phyloP scores from a whole-genome alignment of 148 eudicot genomes.

The Fallopia convolvulus region DNA sequence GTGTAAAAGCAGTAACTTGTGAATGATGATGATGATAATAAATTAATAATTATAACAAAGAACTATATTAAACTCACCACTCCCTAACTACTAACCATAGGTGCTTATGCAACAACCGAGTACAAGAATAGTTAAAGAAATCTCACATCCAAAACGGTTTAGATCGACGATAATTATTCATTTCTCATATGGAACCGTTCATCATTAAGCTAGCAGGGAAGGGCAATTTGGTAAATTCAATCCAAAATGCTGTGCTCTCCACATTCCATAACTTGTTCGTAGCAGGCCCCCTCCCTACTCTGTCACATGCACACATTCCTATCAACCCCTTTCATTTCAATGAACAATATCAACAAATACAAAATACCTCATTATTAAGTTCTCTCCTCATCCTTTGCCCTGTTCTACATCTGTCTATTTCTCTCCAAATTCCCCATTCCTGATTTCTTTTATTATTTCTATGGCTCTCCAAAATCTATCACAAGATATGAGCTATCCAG shows the following conservation, averaged over 20 bases:
- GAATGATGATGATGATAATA: neutral
- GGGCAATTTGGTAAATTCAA: neutral
- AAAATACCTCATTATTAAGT: neutral
- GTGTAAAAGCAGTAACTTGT: neutral
- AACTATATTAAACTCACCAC: neutral
- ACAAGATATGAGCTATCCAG: neutral
- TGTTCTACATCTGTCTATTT: neutral
- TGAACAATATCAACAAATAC: neutral
- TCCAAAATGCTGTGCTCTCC: neutral
- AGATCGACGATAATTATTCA: too few species aligned
- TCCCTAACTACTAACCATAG: neutral
- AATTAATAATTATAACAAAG: neutral
- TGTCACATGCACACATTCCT: constrained; percentile 12
- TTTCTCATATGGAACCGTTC: too few species aligned
- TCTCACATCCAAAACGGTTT: neutral
- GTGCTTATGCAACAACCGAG: neutral
- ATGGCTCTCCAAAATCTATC: neutral
- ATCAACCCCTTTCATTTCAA: neutral
- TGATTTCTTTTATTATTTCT: neutral
- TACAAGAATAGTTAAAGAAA: neutral
- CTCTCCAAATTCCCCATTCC: neutral
- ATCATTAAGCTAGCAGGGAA: neutral
- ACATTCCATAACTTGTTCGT: neutral
- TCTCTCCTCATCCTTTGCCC: constrained; percentile 7
- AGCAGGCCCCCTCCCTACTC: neutral